Evolutionary conservation across 257 asterid genomes (phyloP).

Genomic region (Pogostemon cablin): DNA sequence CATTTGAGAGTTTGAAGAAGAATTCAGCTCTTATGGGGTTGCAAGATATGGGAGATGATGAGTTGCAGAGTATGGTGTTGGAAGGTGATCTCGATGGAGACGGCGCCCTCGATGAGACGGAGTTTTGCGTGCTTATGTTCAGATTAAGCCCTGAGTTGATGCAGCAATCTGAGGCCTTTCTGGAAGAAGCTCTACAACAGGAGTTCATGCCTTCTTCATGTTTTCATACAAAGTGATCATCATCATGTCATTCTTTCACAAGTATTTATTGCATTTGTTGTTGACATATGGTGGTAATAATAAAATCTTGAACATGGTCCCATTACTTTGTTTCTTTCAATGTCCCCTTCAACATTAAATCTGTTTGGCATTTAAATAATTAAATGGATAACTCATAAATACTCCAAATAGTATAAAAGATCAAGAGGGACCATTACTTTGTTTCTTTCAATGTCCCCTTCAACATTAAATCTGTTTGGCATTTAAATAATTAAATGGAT

Average conservation of each 20-base stretch:
- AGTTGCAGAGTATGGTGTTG: conserved; percentile 59
- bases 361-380: no score
- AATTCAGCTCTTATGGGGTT: conserved; percentile 70
- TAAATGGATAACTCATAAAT: no score
- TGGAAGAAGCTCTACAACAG: conserved; percentile 54
- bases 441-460: no score
- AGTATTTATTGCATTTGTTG: background rate
- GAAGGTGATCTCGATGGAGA: conserved; percentile 79
- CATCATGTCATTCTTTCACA: background rate
- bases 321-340: no score
- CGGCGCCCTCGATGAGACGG: conserved; percentile 74
- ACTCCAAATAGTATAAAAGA: no score
- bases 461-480: no score
- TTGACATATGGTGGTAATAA: background rate
- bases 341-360: no score
- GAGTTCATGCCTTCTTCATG: conserved; percentile 28
- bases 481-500: no score
- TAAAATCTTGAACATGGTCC: no score
- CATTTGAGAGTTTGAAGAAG: conserved; percentile 72
- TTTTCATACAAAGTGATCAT: conserved; percentile 20
- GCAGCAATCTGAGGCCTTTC: conserved; percentile 58
- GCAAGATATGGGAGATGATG: conserved; percentile 68
- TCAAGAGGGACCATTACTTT: no score
- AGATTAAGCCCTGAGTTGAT: conserved; percentile 81
- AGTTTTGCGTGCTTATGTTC: conserved; percentile 85